phyloP scores from a whole-genome alignment of 2,329 filamentous ascomycete species.

The Pseudogymnoascus sp. region DNA sequence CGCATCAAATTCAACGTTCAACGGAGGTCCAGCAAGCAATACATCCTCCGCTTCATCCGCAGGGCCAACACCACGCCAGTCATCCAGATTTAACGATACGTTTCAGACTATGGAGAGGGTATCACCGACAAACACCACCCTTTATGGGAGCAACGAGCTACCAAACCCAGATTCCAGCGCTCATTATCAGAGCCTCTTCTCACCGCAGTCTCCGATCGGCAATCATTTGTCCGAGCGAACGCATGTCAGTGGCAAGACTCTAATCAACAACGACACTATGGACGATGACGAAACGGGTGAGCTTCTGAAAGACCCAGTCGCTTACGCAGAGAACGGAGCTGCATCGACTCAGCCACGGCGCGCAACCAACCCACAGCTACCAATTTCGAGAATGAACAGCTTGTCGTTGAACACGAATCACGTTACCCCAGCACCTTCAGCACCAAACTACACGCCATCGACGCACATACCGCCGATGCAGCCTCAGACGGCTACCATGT shows the following conservation, averaged over 20 bases:
- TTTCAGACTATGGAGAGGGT: slow-evolving; percentile 38
- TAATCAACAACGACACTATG: slow-evolving; percentile 61
- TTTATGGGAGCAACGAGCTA: slow-evolving; percentile 49
- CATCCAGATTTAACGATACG: slow-evolving; percentile 43
- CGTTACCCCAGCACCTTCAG: slow-evolving; percentile 28
- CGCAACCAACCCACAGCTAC: slow-evolving; percentile 63
- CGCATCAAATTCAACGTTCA: slow-evolving; percentile 8
- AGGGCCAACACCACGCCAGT: slow-evolving; percentile 2
- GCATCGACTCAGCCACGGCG: slow-evolving; percentile 47
- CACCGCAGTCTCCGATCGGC: slow-evolving; percentile 63
- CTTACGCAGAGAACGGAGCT: slow-evolving; percentile 63
- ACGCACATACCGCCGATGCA: slow-evolving; percentile 25
- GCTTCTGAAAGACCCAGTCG: slow-evolving; percentile 63
- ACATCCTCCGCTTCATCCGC: slow-evolving; percentile 21
- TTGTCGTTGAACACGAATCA: slow-evolving; percentile 64
- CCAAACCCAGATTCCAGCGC: slow-evolving; percentile 45
- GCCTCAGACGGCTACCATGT: slow-evolving; percentile 38
- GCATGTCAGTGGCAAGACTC: slow-evolving; percentile 53
- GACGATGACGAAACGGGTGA: slow-evolving; percentile 64
- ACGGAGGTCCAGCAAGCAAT: slow-evolving; percentile 29
- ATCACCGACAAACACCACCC: slow-evolving; percentile 47
- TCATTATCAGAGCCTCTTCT: slow-evolving; percentile 57
- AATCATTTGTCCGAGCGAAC: slow-evolving; percentile 56
- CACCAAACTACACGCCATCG: slow-evolving; percentile 15
- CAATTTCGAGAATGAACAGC: slow-evolving; percentile 57